Conservation (phyloP, 2,329 filamentous ascomycete genomes). For the Colletotrichum zoysiae region DNA sequence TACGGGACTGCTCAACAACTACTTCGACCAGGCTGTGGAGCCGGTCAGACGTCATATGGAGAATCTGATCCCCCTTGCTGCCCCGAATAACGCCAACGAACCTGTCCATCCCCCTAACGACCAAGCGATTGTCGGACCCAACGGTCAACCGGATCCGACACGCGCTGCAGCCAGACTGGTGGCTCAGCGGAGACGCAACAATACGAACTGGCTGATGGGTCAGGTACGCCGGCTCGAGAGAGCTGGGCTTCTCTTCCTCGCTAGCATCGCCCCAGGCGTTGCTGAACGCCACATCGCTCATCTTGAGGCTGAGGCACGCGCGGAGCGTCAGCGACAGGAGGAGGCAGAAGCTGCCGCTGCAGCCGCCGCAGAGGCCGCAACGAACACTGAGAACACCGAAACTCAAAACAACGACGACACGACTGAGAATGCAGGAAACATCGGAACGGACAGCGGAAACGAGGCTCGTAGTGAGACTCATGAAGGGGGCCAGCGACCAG, state of each 20-base stretch:
- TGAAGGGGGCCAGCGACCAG: constrained; percentile 26
- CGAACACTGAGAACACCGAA: constrained; percentile 29
- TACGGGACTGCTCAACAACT: constrained; percentile 68
- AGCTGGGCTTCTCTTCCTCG: constrained; percentile 72
- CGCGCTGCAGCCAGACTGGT: constrained; percentile 68
- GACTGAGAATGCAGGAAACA: constrained; percentile 11
- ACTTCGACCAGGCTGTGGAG: constrained; percentile 67
- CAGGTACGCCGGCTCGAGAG: constrained; percentile 69
- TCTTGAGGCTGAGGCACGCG: constrained; percentile 64
- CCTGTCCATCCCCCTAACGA: constrained; percentile 21
- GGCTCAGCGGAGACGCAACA: constrained; percentile 57
- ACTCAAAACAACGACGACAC: constrained; percentile 25
- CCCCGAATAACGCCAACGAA: constrained; percentile 49
- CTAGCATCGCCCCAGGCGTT: constrained; percentile 74
- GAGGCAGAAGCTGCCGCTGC: constrained; percentile 56
- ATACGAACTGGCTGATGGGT: constrained; percentile 63
- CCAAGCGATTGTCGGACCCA: constrained; percentile 42
- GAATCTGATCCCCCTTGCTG: constrained; percentile 67
- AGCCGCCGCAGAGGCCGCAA: constrained; percentile 50
- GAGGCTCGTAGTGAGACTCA: constrained; percentile 6
- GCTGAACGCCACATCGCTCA: constrained; percentile 74
- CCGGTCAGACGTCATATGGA: constrained; percentile 71
- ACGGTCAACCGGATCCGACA: constrained; percentile 58
- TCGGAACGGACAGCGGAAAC: constrained; percentile 5
- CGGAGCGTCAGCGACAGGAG: constrained; percentile 59